Evolutionary conservation across 73 alveolate genomes (phyloP).

Genomic region (Blepharisma stoltei): DNA sequence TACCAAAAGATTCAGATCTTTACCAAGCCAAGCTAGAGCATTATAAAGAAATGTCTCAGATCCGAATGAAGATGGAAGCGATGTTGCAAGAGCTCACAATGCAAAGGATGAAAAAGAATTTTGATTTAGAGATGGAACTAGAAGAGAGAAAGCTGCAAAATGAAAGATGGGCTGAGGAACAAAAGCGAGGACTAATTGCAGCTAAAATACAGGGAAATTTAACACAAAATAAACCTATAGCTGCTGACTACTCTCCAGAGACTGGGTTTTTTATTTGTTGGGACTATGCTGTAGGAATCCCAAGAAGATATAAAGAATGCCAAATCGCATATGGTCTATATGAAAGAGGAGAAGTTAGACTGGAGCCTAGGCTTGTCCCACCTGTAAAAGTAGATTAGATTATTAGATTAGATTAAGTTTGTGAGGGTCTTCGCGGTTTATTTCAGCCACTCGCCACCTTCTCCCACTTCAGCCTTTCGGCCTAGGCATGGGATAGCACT

Average conservation of each 20-base stretch:
- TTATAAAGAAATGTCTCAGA: constrained; percentile 70
- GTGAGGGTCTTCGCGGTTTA: no score
- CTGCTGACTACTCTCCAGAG: not conserved
- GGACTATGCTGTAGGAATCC: constrained; percentile 76
- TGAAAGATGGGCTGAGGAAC: constrained; percentile 82
- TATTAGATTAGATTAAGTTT: no score
- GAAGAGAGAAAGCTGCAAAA: constrained; percentile 64
- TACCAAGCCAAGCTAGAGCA: constrained; percentile 81
- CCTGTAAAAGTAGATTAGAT: constrained; percentile 55
- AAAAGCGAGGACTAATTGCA: constrained; percentile 68
- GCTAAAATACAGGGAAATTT: constrained; percentile 58
- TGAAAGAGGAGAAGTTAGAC: constrained; percentile 63
- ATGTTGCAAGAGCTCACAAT: constrained; percentile 79
- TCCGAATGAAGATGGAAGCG: constrained; percentile 81
- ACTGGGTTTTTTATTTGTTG: constrained; percentile 69
- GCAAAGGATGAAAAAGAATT: constrained; percentile 73
- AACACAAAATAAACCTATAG: constrained; percentile 9
- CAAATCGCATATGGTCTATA: constrained; percentile 80
- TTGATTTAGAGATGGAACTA: constrained; percentile 68
- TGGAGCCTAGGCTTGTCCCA: constrained; percentile 79
- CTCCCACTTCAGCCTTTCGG: no score
- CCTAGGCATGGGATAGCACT: no score
- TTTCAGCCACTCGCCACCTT: no score
- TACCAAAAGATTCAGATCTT: constrained; percentile 78
- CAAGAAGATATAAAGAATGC: constrained; percentile 55